Conservation (phyloP, 495 filamentous ascomycete genomes). For the Lasiosphaeria hispida region DNA sequence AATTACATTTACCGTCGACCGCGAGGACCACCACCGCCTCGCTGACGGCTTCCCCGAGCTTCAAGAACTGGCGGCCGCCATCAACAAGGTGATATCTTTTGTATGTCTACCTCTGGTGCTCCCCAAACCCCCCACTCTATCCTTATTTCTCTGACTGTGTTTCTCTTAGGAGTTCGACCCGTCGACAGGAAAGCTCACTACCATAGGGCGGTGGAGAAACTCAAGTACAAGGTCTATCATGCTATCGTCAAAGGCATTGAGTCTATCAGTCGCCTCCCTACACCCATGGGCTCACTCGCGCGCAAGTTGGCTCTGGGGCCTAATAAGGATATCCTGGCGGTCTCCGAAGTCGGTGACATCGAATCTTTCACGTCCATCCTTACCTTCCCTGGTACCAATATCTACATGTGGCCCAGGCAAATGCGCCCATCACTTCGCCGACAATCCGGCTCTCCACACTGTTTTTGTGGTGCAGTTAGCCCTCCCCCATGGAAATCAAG, state of each 20-base stretch:
- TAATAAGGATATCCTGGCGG: not conserved
- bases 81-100: conserved; percentile 3
- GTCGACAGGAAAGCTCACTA: conserved; percentile 12
- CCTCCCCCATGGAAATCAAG: not conserved
- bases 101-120: not conserved
- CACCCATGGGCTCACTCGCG: conserved; percentile 5
- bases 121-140: not conserved
- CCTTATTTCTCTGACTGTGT: not conserved
- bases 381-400: not conserved
- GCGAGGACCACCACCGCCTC: conserved; percentile 5
- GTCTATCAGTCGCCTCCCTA: not conserved
- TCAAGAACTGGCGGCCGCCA: not conserved
- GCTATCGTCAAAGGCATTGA: not conserved
- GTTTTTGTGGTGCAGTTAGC: not conserved
- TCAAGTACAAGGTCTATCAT: not conserved
- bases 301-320: not conserved
- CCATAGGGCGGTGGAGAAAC: not conserved
- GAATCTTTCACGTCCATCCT: not conserved
- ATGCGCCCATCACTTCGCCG: not conserved
- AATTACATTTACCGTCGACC: conserved; percentile 6
- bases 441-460: not conserved
- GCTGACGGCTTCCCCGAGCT: conserved; percentile 11
- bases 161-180: conserved; percentile 5
- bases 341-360: not conserved
- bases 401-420: not conserved